Conservation (phyloP, 176 grass and related monocot genomes). For the Echinochloa phyllopogon region DNA sequence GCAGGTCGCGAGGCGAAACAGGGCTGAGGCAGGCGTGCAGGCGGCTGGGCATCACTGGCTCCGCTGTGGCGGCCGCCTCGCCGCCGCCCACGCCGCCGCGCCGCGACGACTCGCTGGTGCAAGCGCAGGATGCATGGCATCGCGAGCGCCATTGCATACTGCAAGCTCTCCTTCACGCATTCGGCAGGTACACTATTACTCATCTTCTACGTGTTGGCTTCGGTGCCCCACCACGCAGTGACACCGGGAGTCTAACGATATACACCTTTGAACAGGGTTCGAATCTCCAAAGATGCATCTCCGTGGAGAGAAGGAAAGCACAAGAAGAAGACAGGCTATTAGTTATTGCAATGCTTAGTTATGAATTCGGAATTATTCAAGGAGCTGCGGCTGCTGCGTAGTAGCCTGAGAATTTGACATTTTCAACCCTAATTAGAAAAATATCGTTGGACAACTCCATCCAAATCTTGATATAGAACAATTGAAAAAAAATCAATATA, state of each 20-base stretch:
- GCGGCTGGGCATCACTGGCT: not conserved
- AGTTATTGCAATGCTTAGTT: no score
- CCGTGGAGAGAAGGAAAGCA: no score
- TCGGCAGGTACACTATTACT: not conserved
- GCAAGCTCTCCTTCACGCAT: slow-evolving; percentile 4
- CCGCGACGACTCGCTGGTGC: slow-evolving; percentile 5
- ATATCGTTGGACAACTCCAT: no score
- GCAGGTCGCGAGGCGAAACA: not conserved
- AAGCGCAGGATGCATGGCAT: slow-evolving; percentile 29
- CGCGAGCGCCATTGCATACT: slow-evolving; percentile 31
- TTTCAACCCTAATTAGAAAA: no score
- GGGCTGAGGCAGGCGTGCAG: not conserved
- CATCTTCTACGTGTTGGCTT: not conserved
- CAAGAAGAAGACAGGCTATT: not conserved
- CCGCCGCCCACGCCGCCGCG: not conserved
- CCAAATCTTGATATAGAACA: no score
- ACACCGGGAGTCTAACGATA: not conserved
- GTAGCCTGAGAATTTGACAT: no score
- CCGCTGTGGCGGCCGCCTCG: not conserved
- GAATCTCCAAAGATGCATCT: not conserved
- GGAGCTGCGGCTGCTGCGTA: no score
- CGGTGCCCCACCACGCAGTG: not conserved
- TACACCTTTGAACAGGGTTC: not conserved
- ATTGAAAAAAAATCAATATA: no score
- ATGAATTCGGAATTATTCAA: no score